phyloP scores from a whole-genome alignment of 2,329 filamentous ascomycete species.

The Monosporascus sp. region DNA sequence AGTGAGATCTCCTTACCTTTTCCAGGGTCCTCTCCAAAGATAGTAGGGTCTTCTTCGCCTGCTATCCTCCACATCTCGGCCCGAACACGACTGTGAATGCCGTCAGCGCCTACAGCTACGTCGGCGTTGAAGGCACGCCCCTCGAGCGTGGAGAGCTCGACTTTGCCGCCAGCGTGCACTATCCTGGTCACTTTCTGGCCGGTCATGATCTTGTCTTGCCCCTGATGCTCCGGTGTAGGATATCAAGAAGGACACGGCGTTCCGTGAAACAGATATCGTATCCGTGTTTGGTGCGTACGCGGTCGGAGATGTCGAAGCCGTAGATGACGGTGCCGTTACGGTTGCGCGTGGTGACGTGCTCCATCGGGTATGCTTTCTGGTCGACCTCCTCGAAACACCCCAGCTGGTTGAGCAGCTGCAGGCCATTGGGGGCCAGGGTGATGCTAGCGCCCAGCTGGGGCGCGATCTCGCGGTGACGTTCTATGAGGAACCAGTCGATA shows the following conservation, averaged over 20 bases:
- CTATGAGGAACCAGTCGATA: neutral
- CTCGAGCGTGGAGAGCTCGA: neutral
- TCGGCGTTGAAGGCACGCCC: neutral
- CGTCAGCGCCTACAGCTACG: neutral
- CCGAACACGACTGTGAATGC: neutral
- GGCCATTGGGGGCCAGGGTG: neutral
- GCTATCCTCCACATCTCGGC: neutral
- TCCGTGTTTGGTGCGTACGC: neutral
- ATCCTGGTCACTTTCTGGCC: neutral
- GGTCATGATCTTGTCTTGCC: neutral
- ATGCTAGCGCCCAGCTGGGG: neutral
- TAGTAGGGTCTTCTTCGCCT: no score
- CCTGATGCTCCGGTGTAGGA: neutral
- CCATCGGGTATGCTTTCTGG: neutral
- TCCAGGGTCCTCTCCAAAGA: no score
- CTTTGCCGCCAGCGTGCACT: neutral
- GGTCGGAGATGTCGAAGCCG: no score
- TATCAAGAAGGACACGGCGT: neutral
- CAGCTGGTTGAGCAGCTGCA: neutral
- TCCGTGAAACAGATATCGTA: neutral
- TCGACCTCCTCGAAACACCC: neutral
- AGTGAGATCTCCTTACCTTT: no score
- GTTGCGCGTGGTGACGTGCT: neutral
- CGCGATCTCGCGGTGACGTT: neutral
- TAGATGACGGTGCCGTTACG: no score